phyloP scores from a whole-genome alignment of 2,329 filamentous ascomycete species.

The Oidium heveae region DNA sequence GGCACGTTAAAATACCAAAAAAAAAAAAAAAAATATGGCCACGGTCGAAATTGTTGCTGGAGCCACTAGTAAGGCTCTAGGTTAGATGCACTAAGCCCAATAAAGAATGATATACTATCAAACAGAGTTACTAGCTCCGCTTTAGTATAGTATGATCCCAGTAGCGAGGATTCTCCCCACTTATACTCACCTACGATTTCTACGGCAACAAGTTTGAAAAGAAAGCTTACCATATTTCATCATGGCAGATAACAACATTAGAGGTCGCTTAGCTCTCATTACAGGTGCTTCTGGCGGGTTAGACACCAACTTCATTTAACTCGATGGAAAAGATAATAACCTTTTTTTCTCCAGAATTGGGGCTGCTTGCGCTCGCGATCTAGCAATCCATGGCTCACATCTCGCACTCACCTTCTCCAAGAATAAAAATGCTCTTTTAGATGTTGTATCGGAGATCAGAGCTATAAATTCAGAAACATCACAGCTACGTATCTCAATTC shows the following conservation, averaged over 20 bases:
- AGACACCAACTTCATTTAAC: constrained; percentile 2
- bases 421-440: constrained; percentile 18
- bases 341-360: constrained; percentile 24
- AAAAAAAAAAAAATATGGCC: too few relatives aligned
- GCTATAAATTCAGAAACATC: constrained; percentile 4
- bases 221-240: too few relatives aligned
- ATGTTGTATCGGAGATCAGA: constrained; percentile 19
- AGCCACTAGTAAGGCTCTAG: too few relatives aligned
- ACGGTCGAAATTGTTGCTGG: too few relatives aligned
- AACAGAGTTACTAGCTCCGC: too few relatives aligned
- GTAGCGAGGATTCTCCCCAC: too few relatives aligned
- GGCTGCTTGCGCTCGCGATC: constrained; percentile 27
- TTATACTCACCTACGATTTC: too few relatives aligned
- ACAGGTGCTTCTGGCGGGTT: constrained; percentile 37
- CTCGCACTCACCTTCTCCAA: constrained; percentile 34
- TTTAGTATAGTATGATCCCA: too few relatives aligned
- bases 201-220: too few relatives aligned
- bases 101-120: too few relatives aligned
- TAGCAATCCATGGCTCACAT: constrained; percentile 25
- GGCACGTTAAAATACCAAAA: too few relatives aligned
- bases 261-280: constrained; percentile 28
- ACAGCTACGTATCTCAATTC: constrained; percentile 21
- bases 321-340: background rate
- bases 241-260: constrained; percentile 14
- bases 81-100: too few relatives aligned